Evolutionary conservation across 2,329 filamentous ascomycete species (phyloP).

Genomic region (Colletotrichum tabaci): DNA sequence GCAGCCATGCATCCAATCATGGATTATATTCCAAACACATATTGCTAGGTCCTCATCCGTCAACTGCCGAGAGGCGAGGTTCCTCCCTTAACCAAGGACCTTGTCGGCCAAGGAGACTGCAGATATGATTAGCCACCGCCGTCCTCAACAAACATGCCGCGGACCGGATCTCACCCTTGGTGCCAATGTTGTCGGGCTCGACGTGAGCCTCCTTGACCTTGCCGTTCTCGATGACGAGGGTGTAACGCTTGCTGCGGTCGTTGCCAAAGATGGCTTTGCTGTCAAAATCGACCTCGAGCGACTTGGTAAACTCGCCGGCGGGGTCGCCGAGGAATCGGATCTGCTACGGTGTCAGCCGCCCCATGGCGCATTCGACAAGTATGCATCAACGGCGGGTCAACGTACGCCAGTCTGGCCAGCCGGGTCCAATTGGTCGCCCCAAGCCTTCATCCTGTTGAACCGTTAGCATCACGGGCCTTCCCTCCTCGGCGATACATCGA

Average conservation of each 20-base stretch:
- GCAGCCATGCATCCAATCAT: too few relatives aligned
- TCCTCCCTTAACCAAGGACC: constrained; percentile 57
- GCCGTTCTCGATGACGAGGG: constrained; percentile 85
- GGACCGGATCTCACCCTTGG: constrained; percentile 72
- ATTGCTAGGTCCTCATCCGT: neutral
- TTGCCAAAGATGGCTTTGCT: constrained; percentile 85
- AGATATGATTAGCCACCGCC: constrained; percentile 10
- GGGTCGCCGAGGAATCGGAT: constrained; percentile 93
- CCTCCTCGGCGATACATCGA: neutral
- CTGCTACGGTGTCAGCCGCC: constrained; percentile 59
- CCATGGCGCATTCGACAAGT: neutral
- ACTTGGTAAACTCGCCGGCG: constrained; percentile 83
- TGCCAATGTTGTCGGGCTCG: constrained; percentile 90
- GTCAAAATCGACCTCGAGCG: constrained; percentile 87
- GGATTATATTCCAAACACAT: neutral
- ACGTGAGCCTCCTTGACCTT: constrained; percentile 86
- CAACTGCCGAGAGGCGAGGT: neutral
- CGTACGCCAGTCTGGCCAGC: constrained; percentile 81
- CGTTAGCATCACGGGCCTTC: constrained; percentile 34
- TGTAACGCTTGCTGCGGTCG: constrained; percentile 88
- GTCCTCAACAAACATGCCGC: constrained; percentile 14
- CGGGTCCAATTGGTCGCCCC: constrained; percentile 84
- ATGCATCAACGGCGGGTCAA: constrained; percentile 43
- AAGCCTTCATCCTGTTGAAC: constrained; percentile 85
- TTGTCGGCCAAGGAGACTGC: constrained; percentile 67